Percentiles rank a stretch among this genome's conserved stretches.
Conservation (phyloP, 331 rosid species). For the Malus hybrid region DNA sequence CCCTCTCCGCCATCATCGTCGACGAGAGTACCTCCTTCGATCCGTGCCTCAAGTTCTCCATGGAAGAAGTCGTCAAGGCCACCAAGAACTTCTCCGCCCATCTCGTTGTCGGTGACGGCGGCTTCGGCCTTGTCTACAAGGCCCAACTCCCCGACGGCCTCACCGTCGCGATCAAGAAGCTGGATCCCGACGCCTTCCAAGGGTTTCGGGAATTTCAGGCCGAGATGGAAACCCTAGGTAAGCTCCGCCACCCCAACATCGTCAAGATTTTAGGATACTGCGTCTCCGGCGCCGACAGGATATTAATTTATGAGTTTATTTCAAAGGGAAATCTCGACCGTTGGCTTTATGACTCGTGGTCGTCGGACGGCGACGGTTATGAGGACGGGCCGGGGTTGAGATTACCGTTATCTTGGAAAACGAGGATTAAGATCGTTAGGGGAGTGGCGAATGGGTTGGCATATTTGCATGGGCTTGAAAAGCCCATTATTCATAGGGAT, state of each 20-base stretch:
- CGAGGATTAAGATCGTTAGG: constrained; percentile 38
- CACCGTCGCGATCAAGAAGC: constrained; percentile 73
- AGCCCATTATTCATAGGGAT: constrained; percentile 80
- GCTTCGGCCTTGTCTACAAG: constrained; percentile 86
- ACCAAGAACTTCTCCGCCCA: constrained; percentile 62
- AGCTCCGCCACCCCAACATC: constrained; percentile 58
- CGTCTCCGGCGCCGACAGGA: constrained; percentile 56
- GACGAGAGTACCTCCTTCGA: constrained; percentile 68
- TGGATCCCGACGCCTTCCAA: constrained; percentile 83
- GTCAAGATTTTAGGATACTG: constrained; percentile 76
- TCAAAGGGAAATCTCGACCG: constrained; percentile 69
- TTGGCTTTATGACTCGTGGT: constrained; percentile 65
- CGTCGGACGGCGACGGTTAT: constrained; percentile 8
- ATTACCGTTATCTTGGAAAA: constrained; percentile 52
- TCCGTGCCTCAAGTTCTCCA: constrained; percentile 54
- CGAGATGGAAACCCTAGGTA: constrained; percentile 81
- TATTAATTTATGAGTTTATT: constrained; percentile 69
- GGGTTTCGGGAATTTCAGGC: constrained; percentile 95
- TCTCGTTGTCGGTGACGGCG: constrained; percentile 80
- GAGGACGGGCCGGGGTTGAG: background rate
- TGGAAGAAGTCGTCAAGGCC: constrained; percentile 55
- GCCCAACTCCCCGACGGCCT: constrained; percentile 63
- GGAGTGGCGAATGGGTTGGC: constrained; percentile 73
- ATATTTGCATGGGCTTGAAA: constrained; percentile 47
- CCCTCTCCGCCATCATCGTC: constrained; percentile 9